phyloP scores from a whole-genome alignment of 2,329 filamentous ascomycete genomes.

The Claviceps spartinae region DNA sequence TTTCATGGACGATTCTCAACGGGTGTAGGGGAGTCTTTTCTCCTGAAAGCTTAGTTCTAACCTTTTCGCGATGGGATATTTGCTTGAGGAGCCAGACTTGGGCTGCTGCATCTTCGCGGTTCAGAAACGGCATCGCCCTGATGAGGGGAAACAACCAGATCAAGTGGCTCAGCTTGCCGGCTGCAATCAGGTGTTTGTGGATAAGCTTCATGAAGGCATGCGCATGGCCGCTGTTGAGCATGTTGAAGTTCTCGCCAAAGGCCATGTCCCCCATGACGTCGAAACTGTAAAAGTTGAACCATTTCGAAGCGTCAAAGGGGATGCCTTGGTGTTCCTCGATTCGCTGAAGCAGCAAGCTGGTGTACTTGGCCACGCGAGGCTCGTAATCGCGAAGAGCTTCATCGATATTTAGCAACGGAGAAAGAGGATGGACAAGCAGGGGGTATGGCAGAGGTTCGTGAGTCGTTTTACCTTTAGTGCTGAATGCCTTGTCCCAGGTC shows the following conservation, averaged over 20 bases:
- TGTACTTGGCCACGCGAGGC: slow-evolving; percentile 10
- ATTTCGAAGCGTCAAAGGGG: slow-evolving; percentile 16
- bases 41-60: not conserved
- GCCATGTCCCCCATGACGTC: slow-evolving; percentile 29
- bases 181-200: slow-evolving; percentile 12
- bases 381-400: slow-evolving; percentile 12
- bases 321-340: slow-evolving; percentile 11
- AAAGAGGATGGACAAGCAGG: not conserved
- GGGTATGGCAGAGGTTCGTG: not conserved
- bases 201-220: slow-evolving; percentile 15
- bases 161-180: slow-evolving; percentile 13
- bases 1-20: not conserved
- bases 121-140: slow-evolving; percentile 11
- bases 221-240: slow-evolving; percentile 17
- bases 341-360: not conserved
- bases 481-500: slow-evolving; percentile 20
- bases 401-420: not conserved
- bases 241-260: slow-evolving; percentile 23
- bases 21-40: not conserved
- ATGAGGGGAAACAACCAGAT: slow-evolving; percentile 9
- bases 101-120: slow-evolving; percentile 9
- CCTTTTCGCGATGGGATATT: not conserved
- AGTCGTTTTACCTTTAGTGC: slow-evolving; percentile 12
- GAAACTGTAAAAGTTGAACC: slow-evolving; percentile 23
- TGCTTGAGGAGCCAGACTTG: slow-evolving; percentile 8